These are phyloP conservation scores for Serendipita sp. DNA, from an alignment of 768 basidiomycete genomes.

Conservation along the genomic window DNA sequence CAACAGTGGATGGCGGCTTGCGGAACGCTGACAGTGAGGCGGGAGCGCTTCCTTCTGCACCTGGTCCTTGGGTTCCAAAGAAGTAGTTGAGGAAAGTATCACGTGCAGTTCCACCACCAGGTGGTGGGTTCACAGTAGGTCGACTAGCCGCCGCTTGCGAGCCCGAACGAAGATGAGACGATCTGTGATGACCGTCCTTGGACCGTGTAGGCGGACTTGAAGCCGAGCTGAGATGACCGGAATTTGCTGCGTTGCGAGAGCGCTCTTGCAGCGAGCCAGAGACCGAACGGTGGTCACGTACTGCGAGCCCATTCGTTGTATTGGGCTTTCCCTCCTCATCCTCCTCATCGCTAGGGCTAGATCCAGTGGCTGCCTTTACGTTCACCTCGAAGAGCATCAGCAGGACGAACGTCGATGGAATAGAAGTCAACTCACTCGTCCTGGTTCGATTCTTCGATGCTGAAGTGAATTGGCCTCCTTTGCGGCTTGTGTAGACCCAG, in stretches of 20 bases:
- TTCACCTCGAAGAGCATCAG: not conserved
- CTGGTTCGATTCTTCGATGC: not conserved
- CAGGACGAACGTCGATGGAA: not conserved
- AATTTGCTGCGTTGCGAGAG: slow-evolving; percentile 27
- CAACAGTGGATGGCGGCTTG: slow-evolving; percentile 9
- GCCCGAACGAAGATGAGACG: not conserved
- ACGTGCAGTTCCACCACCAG: slow-evolving; percentile 32
- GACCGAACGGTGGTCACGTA: slow-evolving; percentile 49
- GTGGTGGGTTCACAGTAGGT: not conserved
- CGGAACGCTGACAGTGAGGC: slow-evolving; percentile 20
- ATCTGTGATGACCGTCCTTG: not conserved
- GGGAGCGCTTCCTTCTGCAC: slow-evolving; percentile 42
- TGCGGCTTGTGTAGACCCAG: slow-evolving; percentile 52
- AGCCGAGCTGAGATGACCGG: slow-evolving; percentile 19
- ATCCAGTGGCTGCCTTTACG: not conserved
- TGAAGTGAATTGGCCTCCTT: slow-evolving; percentile 16
- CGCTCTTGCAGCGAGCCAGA: slow-evolving; percentile 69
- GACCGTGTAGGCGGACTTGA: slow-evolving; percentile 15
- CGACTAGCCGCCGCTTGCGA: not conserved
- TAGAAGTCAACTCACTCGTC: not conserved
- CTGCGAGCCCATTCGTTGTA: slow-evolving; percentile 36
- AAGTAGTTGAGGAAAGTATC: slow-evolving; percentile 97
- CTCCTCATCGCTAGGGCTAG: slow-evolving; percentile 35
- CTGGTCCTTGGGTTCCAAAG: slow-evolving; percentile 71
- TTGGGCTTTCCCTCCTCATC: slow-evolving; percentile 43